Evolutionary conservation across 2,329 filamentous ascomycete species (phyloP).

Genomic region (Neofusicoccum cordaticola): DNA sequence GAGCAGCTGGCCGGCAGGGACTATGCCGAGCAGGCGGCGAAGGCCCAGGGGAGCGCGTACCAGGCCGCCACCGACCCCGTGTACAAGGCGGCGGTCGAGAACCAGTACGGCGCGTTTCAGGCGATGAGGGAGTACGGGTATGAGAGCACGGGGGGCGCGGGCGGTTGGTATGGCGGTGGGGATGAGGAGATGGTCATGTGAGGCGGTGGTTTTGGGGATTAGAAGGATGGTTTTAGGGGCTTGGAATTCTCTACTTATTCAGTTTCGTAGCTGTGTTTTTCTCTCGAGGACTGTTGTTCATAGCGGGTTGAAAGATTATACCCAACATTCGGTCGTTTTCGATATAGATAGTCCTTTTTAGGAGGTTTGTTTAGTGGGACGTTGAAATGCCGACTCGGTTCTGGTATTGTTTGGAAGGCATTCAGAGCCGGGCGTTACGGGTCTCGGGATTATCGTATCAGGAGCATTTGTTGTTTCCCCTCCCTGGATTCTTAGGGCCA

Average conservation of each 20-base stretch:
- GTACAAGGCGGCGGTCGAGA: conserved; percentile 63
- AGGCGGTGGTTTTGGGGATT: background rate
- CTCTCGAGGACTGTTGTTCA: background rate
- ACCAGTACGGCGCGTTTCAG: conserved; percentile 64
- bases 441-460: too few species aligned
- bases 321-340: background rate
- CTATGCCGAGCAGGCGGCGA: conserved; percentile 38
- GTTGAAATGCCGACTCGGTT: background rate
- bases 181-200: conserved; percentile 44
- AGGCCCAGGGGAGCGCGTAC: conserved; percentile 42
- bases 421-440: too few species aligned
- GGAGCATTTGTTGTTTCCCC: too few species aligned
- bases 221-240: background rate
- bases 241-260: background rate
- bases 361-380: background rate
- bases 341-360: background rate
- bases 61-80: conserved; percentile 64
- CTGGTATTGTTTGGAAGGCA: background rate
- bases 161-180: conserved; percentile 16
- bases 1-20: conserved; percentile 65
- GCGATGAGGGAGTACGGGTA: conserved; percentile 50
- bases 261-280: background rate
- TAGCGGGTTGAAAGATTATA: background rate
- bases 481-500: too few species aligned
- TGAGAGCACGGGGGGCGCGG: conserved; percentile 26